Base-by-base conservation (phyloP, 108 stramenopile species). In the Discostella stelligeroides region DNA sequence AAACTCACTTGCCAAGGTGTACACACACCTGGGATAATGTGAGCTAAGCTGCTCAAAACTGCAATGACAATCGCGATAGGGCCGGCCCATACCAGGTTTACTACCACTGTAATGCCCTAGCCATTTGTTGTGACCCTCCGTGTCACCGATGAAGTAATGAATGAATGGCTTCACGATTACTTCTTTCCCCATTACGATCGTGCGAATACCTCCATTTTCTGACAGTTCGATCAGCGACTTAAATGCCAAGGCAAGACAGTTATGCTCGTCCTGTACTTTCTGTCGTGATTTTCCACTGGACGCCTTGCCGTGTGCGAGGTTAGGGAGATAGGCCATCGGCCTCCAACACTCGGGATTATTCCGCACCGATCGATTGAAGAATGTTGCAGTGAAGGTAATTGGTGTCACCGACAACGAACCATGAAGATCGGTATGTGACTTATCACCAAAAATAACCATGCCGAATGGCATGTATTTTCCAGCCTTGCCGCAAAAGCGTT, bases 31-130 rank as follows among this genome's bases (percentile, higher is more conserved):
- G n/a, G n/a, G n/a, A n/a, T n/a, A n/a, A n/a, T n/a, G n/a, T n/a
- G n/a, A n/a, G n/a, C n/a, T n/a, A n/a, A n/a, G n/a, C n/a, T n/a
- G n/a, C n/a, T 17, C 48, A 49, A 23, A 49, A 7, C 24, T 20
- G 18, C 48, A 49, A 49, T 49, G 48, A 49, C 48, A 49, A 49
- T 49, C 48, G 8, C 48, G 48, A 49, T 49, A 49, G 0, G 48
- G 48, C 20, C 48, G 48, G 8, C 48, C 4, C 21, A 49, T 10
- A 2, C 24, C 21, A 6, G 4, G 20, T 5, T 49, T 49, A 23
- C 7, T 49, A 0, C 48, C 48, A 6, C 21, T 18, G 24, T 49
- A 49, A 49, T 49, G 48, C 20, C 48, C 48, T 20, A 49, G 48
- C 5, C 5, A 49, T 49, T 49, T 49, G 48, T 49, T 49, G 10